A percentile compares a stretch with the other conserved stretches of the same genome.
These are phyloP conservation scores for Globisporangium abappressorium DNA, from an alignment of 352 stramenopile genomes.

Conservation along the genomic window DNA sequence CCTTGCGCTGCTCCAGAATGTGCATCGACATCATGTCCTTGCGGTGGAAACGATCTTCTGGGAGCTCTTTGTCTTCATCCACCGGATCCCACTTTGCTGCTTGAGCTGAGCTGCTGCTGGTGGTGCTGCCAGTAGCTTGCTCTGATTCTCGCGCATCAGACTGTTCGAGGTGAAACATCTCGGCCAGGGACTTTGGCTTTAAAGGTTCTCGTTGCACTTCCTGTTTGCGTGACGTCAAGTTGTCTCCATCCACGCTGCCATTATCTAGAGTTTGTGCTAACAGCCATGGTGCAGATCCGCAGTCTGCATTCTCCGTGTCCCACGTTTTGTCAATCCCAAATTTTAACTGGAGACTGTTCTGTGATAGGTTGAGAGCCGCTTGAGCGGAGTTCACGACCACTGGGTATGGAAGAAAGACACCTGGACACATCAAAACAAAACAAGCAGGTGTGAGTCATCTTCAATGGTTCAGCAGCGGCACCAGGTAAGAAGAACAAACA, in stretches of 20 bases:
- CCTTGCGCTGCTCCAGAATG: conserved; percentile 67
- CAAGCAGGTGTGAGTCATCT: neutral
- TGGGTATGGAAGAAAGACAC: conserved; percentile 67
- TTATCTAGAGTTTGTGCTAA: conserved; percentile 48
- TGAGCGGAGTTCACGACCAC: conserved; percentile 31
- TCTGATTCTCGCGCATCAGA: neutral
- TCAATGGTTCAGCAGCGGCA: neutral
- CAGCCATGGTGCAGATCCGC: conserved; percentile 65
- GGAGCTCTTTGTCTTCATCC: conserved; percentile 71
- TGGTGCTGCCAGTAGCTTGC: neutral
- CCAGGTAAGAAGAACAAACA: neutral
- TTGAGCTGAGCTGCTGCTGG: conserved; percentile 4
- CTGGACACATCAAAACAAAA: conserved; percentile 13
- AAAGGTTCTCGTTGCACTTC: neutral
- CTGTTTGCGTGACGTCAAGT: neutral
- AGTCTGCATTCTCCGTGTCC: conserved; percentile 36
- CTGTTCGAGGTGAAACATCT: conserved; percentile 66
- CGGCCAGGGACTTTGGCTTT: conserved; percentile 49
- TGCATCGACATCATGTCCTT: conserved; percentile 88
- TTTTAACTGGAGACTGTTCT: conserved; percentile 38
- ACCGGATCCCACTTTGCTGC: conserved; percentile 52
- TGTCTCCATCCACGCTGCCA: conserved; percentile 17
- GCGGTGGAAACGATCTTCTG: conserved; percentile 74
- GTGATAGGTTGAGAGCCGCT: conserved; percentile 31
- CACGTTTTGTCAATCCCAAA: conserved; percentile 55